Evolutionary conservation across 345 rosid genomes (phyloP).

Genomic region (Carallia pectinifolia): DNA sequence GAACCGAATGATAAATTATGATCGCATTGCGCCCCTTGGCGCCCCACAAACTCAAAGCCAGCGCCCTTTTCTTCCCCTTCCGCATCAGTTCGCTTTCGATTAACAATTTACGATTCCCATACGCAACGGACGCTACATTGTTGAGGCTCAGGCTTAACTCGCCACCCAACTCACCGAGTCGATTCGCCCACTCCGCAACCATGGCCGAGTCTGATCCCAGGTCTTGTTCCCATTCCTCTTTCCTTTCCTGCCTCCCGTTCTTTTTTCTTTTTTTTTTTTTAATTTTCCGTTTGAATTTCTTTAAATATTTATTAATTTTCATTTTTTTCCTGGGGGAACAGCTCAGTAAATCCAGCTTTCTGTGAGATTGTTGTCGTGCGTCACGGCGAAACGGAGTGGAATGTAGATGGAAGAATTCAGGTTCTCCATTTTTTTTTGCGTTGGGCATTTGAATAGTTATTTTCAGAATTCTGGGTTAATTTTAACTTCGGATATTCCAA

Average conservation of each 20-base stretch:
- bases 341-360: slow-evolving; percentile 30
- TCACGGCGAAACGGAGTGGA: slow-evolving; percentile 87
- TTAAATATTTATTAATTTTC: background rate
- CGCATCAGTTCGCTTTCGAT: background rate
- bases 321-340: background rate
- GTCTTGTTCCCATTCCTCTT: slow-evolving; percentile 9
- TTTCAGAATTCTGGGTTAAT: no score
- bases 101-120: no score
- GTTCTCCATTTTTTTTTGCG: slow-evolving; percentile 18
- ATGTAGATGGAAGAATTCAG: slow-evolving; percentile 68
- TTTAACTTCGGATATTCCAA: no score
- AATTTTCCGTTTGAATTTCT: background rate
- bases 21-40: slow-evolving; percentile 5
- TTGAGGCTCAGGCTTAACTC: slow-evolving; percentile 9
- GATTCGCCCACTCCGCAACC: slow-evolving; percentile 13
- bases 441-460: no score
- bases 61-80: background rate
- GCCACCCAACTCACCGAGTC: slow-evolving; percentile 18
- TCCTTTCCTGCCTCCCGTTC: background rate
- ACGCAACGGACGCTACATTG: slow-evolving; percentile 3
- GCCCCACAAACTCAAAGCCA: slow-evolving; percentile 1
- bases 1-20: background rate
- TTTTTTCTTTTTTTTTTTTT: background rate
- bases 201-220: slow-evolving; percentile 18
- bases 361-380: slow-evolving; percentile 74